Conservation (phyloP, 2,329 filamentous ascomycete genomes). For the Alternaria arborescens region DNA sequence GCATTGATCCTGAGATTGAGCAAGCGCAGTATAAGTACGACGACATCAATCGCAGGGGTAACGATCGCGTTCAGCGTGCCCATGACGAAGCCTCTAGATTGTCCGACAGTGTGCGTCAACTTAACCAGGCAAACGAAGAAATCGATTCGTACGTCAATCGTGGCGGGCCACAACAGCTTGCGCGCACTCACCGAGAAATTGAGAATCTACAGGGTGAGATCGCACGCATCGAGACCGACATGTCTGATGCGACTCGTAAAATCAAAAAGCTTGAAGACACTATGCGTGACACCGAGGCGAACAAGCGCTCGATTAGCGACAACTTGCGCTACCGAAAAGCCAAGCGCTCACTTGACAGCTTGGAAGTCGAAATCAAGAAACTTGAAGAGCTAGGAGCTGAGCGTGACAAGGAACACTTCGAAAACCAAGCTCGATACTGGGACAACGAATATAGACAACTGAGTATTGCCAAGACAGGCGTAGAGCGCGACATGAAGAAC, state of each 20-base stretch:
- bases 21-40: conserved; percentile 80
- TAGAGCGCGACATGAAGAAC: conserved; percentile 80
- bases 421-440: conserved; percentile 71
- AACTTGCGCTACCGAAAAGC: conserved; percentile 88
- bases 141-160: conserved; percentile 82
- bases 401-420: conserved; percentile 80
- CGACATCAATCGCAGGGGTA: conserved; percentile 75
- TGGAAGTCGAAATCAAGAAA: conserved; percentile 74
- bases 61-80: conserved; percentile 75
- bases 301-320: conserved; percentile 85
- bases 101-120: conserved; percentile 76
- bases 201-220: conserved; percentile 72
- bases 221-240: conserved; percentile 70
- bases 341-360: conserved; percentile 70
- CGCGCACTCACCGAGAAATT: conserved; percentile 74
- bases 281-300: conserved; percentile 79
- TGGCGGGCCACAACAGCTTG: conserved; percentile 76
- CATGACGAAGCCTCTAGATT: conserved; percentile 76
- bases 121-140: conserved; percentile 77
- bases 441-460: conserved; percentile 74
- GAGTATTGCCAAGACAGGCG: conserved; percentile 74
- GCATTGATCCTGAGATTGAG: conserved; percentile 76
- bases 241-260: conserved; percentile 70
- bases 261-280: conserved; percentile 82
- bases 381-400: conserved; percentile 82